Conservation (phyloP, 148 eudicot species). For the Silene uniflora region DNA sequence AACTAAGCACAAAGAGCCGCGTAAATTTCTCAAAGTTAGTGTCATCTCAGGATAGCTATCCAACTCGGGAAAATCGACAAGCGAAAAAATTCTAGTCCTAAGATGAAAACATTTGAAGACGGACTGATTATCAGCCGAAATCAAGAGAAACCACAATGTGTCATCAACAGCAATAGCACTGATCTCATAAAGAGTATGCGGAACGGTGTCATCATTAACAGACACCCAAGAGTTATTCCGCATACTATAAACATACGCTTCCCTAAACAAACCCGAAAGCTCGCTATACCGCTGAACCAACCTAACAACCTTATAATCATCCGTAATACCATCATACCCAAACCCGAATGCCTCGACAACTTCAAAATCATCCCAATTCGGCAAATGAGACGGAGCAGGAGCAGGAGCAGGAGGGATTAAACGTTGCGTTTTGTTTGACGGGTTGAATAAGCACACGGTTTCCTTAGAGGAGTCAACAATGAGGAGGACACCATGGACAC, state of each 20-base stretch:
- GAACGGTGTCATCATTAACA: too few relatives aligned
- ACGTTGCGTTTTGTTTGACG: too few relatives aligned
- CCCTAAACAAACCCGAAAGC: too few relatives aligned
- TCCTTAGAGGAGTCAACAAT: too few relatives aligned
- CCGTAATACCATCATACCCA: not conserved
- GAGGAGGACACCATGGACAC: too few relatives aligned
- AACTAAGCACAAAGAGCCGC: constrained; percentile 4
- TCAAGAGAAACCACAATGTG: not conserved
- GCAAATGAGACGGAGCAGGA: too few relatives aligned
- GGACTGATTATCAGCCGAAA: not conserved
- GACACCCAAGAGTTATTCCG: not conserved
- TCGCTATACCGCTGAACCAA: not conserved
- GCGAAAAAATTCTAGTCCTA: not conserved
- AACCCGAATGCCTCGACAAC: too few relatives aligned
- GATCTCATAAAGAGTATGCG: not conserved
- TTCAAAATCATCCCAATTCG: too few relatives aligned
- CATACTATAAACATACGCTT: not conserved
- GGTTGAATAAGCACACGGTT: too few relatives aligned
- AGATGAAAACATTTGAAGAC: not conserved
- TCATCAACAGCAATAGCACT: not conserved
- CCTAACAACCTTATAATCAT: constrained; percentile 10
- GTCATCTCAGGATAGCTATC: not conserved
- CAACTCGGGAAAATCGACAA: not conserved
- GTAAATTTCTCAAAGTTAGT: not conserved
- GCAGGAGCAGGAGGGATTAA: not conserved